phyloP scores from a whole-genome alignment of 2,329 filamentous ascomycete genomes.

The Fusarium bactridioides region DNA sequence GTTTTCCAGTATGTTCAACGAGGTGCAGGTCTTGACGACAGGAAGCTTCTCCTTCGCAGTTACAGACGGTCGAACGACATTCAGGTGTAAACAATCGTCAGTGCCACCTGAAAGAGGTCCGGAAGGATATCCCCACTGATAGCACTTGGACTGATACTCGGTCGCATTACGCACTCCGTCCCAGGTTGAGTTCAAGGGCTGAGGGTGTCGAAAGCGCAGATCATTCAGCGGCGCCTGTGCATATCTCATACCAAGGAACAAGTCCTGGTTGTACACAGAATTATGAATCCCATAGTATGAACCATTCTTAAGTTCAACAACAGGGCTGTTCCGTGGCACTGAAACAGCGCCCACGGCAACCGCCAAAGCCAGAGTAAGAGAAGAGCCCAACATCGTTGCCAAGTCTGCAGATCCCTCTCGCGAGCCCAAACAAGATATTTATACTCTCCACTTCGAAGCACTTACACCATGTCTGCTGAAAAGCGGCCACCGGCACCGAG shows the following conservation, averaged over 20 bases:
- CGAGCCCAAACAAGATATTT: neutral
- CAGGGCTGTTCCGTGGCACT: neutral
- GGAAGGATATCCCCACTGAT: conserved; percentile 18
- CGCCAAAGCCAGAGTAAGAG: neutral
- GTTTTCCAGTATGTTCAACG: neutral
- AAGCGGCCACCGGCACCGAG: conserved; percentile 16
- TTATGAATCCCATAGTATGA: conserved; percentile 26
- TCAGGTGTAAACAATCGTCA: conserved; percentile 25
- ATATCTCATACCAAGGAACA: conserved; percentile 26
- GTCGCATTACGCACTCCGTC: conserved; percentile 19
- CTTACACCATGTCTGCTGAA: neutral
- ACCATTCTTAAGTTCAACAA: conserved; percentile 16
- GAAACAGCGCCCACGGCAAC: neutral
- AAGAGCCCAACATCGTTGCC: neutral
- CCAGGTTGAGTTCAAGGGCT: conserved; percentile 20
- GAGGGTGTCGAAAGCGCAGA: conserved; percentile 25
- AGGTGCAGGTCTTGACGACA: neutral
- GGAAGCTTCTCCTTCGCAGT: neutral
- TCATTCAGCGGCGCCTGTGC: conserved; percentile 21
- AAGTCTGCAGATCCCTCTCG: neutral
- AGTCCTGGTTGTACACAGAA: conserved; percentile 14
- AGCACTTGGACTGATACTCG: conserved; percentile 17
- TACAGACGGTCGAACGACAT: conserved; percentile 11
- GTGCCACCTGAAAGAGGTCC: conserved; percentile 13
- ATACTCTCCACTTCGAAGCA: neutral